phyloP scores from a whole-genome alignment of 169 alveolate species.

The Plasmodium cynomolgi region DNA sequence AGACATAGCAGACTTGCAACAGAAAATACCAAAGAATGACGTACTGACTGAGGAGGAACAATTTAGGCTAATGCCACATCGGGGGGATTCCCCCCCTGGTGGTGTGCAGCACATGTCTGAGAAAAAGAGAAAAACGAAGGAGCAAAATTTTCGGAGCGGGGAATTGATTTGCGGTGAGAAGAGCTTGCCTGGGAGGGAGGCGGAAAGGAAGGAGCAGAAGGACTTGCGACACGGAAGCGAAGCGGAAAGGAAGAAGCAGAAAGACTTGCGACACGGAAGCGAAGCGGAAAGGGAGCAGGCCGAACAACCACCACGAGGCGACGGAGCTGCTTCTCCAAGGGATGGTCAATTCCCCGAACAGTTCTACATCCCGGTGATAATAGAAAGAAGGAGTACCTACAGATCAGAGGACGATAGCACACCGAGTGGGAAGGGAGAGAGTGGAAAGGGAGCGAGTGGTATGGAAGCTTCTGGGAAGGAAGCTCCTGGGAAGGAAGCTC shows the following conservation, averaged over 20 bases:
- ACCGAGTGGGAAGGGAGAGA: background rate
- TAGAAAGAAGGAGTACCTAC: background rate
- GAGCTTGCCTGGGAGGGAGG: background rate
- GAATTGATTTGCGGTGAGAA: slow-evolving; percentile 51
- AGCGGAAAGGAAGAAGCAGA: background rate
- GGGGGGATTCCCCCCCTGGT: background rate
- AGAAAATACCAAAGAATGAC: slow-evolving; percentile 10
- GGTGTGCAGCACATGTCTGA: background rate
- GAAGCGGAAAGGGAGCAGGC: background rate
- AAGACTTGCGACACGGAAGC: background rate
- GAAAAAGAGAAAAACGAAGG: background rate
- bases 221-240: background rate
- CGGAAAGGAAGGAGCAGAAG: background rate
- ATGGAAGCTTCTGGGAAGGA: too few species aligned
- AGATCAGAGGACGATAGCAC: background rate
- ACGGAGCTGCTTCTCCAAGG: slow-evolving; percentile 39
- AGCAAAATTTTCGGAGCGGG: slow-evolving; percentile 66
- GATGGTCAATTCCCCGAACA: slow-evolving; percentile 77
- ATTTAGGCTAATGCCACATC: slow-evolving; percentile 39
- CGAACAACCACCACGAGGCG: background rate
- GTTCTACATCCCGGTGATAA: slow-evolving; percentile 68
- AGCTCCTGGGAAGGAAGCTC: too few species aligned
- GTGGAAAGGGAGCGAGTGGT: too few species aligned
- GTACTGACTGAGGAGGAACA: slow-evolving; percentile 54
- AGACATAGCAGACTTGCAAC: slow-evolving; percentile 21